These are phyloP conservation scores for Nothophoma quercina DNA, from an alignment of 2,329 filamentous ascomycete species.

Conservation along the genomic window DNA sequence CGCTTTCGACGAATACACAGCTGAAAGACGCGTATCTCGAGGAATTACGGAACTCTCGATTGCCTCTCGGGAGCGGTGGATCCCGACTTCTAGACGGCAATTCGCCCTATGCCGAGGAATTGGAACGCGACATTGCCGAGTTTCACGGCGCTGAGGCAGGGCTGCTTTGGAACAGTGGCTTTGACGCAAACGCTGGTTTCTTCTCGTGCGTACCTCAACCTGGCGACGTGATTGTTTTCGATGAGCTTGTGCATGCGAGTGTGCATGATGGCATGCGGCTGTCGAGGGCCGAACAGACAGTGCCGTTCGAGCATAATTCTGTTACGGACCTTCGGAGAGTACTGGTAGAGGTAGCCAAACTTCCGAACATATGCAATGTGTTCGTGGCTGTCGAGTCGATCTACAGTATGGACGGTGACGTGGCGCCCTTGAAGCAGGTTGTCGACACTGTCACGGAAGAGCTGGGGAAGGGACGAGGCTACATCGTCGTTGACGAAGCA, in stretches of 20 bases:
- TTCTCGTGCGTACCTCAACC: slow-evolving; percentile 58
- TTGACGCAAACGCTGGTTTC: slow-evolving; percentile 59
- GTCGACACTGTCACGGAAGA: slow-evolving; percentile 63
- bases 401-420: slow-evolving; percentile 86
- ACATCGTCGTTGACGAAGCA: slow-evolving; percentile 73
- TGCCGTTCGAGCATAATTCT: slow-evolving; percentile 67
- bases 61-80: slow-evolving; percentile 64
- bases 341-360: slow-evolving; percentile 52
- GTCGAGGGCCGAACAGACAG: slow-evolving; percentile 60
- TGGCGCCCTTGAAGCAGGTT: slow-evolving; percentile 69
- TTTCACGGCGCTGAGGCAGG: slow-evolving; percentile 67
- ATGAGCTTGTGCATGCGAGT: slow-evolving; percentile 77
- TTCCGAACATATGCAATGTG: slow-evolving; percentile 31
- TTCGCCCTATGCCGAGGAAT: slow-evolving; percentile 64
- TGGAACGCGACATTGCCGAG: slow-evolving; percentile 64
- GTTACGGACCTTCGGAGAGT: slow-evolving; percentile 46
- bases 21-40: slow-evolving; percentile 59
- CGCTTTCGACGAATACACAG: slow-evolving; percentile 58
- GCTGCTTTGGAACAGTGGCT: slow-evolving; percentile 66
- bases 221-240: slow-evolving; percentile 68
- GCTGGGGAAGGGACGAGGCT: slow-evolving; percentile 65
- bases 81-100: slow-evolving; percentile 73
- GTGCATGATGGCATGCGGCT: slow-evolving; percentile 76
- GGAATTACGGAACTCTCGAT: slow-evolving; percentile 50
- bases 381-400: slow-evolving; percentile 45